phyloP scores from a whole-genome alignment of 371 early-diverging fungal genomes.

The Mortierella sp. region DNA sequence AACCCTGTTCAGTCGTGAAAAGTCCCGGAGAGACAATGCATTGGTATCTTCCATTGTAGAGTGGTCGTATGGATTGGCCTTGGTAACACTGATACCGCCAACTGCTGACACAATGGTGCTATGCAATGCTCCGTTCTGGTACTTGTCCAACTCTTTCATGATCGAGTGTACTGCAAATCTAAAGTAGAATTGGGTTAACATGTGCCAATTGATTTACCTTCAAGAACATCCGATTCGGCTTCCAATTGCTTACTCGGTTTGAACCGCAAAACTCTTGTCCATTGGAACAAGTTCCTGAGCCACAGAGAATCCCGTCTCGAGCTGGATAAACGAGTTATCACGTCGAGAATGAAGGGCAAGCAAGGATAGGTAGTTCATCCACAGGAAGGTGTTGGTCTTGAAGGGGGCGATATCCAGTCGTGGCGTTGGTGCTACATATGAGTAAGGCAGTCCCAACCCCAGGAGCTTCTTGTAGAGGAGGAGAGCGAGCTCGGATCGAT shows the following conservation, averaged over 20 bases:
- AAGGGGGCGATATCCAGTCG: conserved; percentile 6
- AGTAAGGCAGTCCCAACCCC: conserved; percentile 29
- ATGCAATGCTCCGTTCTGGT: background rate
- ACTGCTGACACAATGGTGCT: conserved; percentile 5
- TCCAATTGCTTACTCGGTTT: conserved; percentile 42
- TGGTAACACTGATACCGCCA: conserved; percentile 3
- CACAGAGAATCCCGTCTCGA: conserved; percentile 11
- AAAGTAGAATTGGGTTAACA: background rate
- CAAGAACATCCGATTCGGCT: no score
- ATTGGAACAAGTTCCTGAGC: conserved; percentile 13
- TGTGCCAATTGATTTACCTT: background rate
- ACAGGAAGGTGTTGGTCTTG: conserved; percentile 29
- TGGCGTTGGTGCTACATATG: conserved; percentile 13
- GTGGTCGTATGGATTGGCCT: conserved; percentile 37
- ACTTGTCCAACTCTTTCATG: conserved; percentile 19
- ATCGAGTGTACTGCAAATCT: conserved; percentile 30
- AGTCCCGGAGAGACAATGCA: conserved; percentile 17
- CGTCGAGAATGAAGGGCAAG: conserved; percentile 16
- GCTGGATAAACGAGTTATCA: conserved; percentile 3
- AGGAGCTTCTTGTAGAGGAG: conserved; percentile 33
- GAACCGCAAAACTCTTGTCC: conserved; percentile 2
- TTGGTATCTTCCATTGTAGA: background rate
- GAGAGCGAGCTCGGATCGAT: conserved; percentile 15
- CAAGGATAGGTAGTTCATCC: conserved; percentile 46
- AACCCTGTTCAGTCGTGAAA: conserved; percentile 18